A percentile compares a stretch with the other conserved stretches of the same genome.
These are phyloP conservation scores for Epichloe typhina DNA, from an alignment of 2,329 filamentous ascomycete species.

Conservation along the genomic window DNA sequence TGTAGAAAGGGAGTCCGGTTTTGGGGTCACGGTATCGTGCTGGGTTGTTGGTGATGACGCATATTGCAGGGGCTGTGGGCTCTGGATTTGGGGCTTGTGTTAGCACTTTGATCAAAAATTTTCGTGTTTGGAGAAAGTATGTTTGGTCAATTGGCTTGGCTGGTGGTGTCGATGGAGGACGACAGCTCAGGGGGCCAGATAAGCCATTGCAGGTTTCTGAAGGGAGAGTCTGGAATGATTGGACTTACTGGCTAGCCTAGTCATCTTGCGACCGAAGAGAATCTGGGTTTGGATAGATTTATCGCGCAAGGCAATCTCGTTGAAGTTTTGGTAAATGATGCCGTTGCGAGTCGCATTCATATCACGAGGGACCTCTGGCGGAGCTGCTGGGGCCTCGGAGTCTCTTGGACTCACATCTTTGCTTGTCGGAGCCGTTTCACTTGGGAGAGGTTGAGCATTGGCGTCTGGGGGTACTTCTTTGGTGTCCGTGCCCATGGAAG, in stretches of 20 bases:
- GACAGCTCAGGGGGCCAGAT: no score
- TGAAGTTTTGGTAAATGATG: conserved; percentile 47
- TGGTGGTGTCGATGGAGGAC: neutral
- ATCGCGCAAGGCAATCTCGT: conserved; percentile 41
- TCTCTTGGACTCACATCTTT: conserved; percentile 5
- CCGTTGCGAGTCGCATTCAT: conserved; percentile 29
- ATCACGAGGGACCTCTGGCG: conserved; percentile 7
- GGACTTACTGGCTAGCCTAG: conserved; percentile 38
- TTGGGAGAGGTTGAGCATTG: conserved; percentile 6
- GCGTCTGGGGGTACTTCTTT: neutral
- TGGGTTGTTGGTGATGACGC: conserved; percentile 69
- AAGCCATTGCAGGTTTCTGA: no score
- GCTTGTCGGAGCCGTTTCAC: conserved; percentile 7
- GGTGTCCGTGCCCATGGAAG: neutral
- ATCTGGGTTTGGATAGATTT: conserved; percentile 44
- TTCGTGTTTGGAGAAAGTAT: neutral
- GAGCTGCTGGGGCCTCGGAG: conserved; percentile 10
- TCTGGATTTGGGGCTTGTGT: conserved; percentile 20
- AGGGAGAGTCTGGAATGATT: neutral
- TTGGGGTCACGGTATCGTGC: conserved; percentile 76
- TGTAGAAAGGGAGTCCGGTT: conserved; percentile 72
- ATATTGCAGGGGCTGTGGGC: conserved; percentile 42
- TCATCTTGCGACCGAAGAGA: conserved; percentile 46
- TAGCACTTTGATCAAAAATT: neutral
- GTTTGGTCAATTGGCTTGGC: neutral